A percentile compares a stretch with the other conserved stretches of the same genome.
phyloP scores from a whole-genome alignment of 202 grass and related monocot genomes.

The Miscanthus sacchariflorus region DNA sequence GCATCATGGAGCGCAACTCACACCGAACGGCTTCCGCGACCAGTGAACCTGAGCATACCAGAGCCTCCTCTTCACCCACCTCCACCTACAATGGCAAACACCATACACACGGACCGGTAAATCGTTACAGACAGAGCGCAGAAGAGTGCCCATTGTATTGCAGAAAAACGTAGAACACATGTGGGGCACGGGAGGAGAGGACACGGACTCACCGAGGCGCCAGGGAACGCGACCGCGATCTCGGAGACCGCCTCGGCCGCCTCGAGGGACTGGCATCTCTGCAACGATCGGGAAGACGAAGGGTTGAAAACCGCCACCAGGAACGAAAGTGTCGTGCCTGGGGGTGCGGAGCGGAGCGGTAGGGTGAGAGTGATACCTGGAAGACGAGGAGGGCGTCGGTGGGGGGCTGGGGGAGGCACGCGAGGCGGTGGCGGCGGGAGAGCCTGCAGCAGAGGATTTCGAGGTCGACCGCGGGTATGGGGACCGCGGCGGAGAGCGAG shows the following conservation, averaged over 20 bases:
- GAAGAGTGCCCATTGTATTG: not conserved
- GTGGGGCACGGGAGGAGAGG: not conserved
- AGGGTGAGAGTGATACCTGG: constrained; percentile 50
- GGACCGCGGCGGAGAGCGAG: constrained; percentile 23
- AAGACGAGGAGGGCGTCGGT: constrained; percentile 64
- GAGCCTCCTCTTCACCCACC: constrained; percentile 73
- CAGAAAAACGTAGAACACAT: constrained; percentile 22
- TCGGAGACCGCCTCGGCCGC: constrained; percentile 50
- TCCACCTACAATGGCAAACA: constrained; percentile 28
- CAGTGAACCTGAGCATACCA: constrained; percentile 61
- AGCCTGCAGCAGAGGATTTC: constrained; percentile 81
- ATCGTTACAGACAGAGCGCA: not conserved
- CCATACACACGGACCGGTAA: not conserved
- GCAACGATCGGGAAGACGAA: constrained; percentile 29
- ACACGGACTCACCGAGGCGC: constrained; percentile 44
- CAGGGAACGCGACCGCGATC: constrained; percentile 47
- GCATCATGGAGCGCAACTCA: constrained; percentile 66
- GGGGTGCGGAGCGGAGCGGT: not conserved
- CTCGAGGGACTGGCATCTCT: constrained; percentile 66
- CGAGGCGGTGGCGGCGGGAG: constrained; percentile 62
- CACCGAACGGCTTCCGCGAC: constrained; percentile 68
- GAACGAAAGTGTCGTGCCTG: not conserved
- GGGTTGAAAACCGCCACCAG: not conserved
- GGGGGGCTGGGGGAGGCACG: constrained; percentile 61
- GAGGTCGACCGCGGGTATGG: constrained; percentile 48